Evolutionary conservation across 257 asterid species (phyloP), one percentile per base, ranked within the genome.

Genomic region (Thymus mandschuricus): DNA sequence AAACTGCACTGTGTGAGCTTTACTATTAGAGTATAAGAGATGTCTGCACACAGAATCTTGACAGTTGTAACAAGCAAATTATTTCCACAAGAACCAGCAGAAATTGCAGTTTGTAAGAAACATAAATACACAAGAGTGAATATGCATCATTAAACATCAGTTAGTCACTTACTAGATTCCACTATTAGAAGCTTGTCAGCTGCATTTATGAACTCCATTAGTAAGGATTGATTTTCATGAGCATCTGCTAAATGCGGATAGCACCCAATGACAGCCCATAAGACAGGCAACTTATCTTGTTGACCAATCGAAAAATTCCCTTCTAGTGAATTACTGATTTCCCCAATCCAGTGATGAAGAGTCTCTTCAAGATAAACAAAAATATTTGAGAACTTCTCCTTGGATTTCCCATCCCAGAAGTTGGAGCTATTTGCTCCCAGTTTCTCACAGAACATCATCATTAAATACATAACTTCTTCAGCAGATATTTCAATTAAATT

Each of bases 241-340:
- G 70, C 81, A 72, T 79, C 83, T 62, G 74, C 68, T 45, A 86
- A 35, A 70, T 81, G 82, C 66, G 96, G 81, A 82, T 85, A 89
- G 83, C 97, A 92, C 51, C 74, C 63, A 76, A 87, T 64, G 75
- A 87, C 86, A 67, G 93, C 99, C 98, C 98, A 95, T 33, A 91
- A 80, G 54, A 83, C 78, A 63, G 96, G 91, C 85, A 88, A 75
- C 48, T 64, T 78, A 73, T 80, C 78, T 76, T 80, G 86, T 66
- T 81, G 79, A 77, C 63, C 59, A 27, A 82, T 67, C 44, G 73
- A 66, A 41, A 68, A 45, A 64, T 71, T 76, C 73, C 83, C 82
- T 51, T 75, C 68, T 46, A 64, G 66, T 59, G 76, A 79, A 76
- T 80, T 83, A 38, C 51, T 73, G 73, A 89, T 81, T 73, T 70